phyloP scores from a whole-genome alignment of 768 basidiomycete species.

The Trametopsis cervina region DNA sequence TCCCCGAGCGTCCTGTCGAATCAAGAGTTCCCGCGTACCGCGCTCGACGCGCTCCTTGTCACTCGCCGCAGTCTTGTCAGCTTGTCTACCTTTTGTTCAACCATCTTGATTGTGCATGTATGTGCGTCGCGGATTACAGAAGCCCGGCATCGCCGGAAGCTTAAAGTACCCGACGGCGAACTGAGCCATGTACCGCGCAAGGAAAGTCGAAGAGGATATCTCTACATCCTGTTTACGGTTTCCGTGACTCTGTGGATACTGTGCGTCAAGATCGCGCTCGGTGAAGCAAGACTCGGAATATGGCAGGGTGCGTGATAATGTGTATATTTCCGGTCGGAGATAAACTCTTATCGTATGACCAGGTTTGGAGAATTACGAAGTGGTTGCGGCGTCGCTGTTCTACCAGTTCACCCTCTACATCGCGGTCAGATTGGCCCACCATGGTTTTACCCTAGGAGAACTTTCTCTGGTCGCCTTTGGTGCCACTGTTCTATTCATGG shows the following conservation, averaged over 20 bases:
- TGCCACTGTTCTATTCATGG: constrained; percentile 80
- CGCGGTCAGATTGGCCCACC: constrained; percentile 82
- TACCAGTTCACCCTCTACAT: constrained; percentile 91
- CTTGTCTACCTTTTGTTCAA: constrained; percentile 73
- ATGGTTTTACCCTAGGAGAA: constrained; percentile 95
- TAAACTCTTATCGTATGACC: not conserved
- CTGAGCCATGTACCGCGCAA: constrained; percentile 71
- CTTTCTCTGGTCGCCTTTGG: constrained; percentile 85
- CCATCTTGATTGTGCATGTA: constrained; percentile 74
- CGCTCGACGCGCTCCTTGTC: constrained; percentile 48
- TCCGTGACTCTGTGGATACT: constrained; percentile 43
- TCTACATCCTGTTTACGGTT: constrained; percentile 60
- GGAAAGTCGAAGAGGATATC: constrained; percentile 54
- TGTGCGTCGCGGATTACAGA: constrained; percentile 75
- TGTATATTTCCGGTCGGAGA: not conserved
- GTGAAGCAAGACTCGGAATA: constrained; percentile 37
- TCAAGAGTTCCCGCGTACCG: constrained; percentile 32
- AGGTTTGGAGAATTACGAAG: constrained; percentile 80
- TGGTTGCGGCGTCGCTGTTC: constrained; percentile 65
- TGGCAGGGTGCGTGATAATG: constrained; percentile 59
- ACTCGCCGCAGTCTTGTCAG: constrained; percentile 76
- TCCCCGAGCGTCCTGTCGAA: constrained; percentile 49
- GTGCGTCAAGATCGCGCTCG: constrained; percentile 41
- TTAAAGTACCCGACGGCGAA: constrained; percentile 53
- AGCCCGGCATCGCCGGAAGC: constrained; percentile 35